Conservation (phyloP, 225 moss, liverwort and hornwort genomes). For the Sphagnum contortum region DNA sequence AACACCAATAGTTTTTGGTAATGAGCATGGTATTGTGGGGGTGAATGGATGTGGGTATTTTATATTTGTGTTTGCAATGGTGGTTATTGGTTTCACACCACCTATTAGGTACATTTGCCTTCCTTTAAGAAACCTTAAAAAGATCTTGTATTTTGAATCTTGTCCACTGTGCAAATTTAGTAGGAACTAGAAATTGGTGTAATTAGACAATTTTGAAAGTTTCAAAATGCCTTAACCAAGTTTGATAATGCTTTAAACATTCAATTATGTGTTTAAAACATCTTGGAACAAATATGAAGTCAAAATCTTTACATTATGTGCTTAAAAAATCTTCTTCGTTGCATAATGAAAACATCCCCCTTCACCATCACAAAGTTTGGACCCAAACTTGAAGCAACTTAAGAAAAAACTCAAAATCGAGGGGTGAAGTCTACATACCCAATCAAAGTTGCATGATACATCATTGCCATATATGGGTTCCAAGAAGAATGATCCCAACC, state of each 20-base stretch:
- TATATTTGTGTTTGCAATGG: conserved; percentile 14
- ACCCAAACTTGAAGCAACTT: too few relatives aligned
- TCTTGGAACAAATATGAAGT: too few relatives aligned
- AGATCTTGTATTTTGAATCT: not conserved
- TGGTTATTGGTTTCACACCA: conserved; percentile 37
- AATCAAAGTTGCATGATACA: conserved; percentile 43
- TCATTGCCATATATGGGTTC: conserved; percentile 41
- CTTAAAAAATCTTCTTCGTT: conserved; percentile 28
- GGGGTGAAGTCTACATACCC: conserved; percentile 28
- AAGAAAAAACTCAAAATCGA: not conserved
- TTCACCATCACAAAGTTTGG: not conserved
- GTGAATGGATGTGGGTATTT: conserved; percentile 40
- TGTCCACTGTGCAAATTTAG: not conserved
- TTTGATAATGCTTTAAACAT: not conserved
- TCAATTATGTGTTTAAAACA: too few relatives aligned
- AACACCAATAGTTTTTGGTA: conserved; percentile 10
- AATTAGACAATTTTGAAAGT: not conserved
- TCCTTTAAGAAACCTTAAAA: not conserved
- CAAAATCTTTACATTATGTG: conserved; percentile 10
- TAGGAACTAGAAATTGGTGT: not conserved
- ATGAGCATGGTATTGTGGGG: conserved; percentile 27
- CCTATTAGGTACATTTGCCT: conserved; percentile 35
- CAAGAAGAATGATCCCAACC: conserved; percentile 48
- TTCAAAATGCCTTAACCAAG: not conserved
- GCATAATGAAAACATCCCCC: not conserved